Conservation (phyloP, 2,329 filamentous ascomycete genomes). For the Ophiocordyceps camponoti-leonardi region DNA sequence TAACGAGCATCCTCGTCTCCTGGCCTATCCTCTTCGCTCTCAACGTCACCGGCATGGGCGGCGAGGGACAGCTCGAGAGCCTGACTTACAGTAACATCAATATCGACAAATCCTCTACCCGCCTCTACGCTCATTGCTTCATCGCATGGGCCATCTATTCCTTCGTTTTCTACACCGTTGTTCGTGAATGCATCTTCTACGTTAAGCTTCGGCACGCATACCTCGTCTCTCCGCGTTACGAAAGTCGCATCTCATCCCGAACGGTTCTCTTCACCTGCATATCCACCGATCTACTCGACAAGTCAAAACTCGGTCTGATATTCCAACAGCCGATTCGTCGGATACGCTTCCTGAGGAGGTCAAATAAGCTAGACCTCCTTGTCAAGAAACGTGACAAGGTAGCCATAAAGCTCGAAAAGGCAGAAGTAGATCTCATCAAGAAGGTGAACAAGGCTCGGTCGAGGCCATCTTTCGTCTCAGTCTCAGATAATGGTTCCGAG, state of each 20-base stretch:
- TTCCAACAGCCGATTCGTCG: constrained; percentile 68
- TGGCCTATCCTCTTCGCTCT: constrained; percentile 76
- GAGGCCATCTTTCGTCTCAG: too few species aligned
- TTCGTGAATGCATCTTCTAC: constrained; percentile 81
- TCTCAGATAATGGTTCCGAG: too few species aligned
- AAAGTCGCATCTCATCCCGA: constrained; percentile 70
- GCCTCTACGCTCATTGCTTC: constrained; percentile 66
- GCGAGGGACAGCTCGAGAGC: constrained; percentile 42
- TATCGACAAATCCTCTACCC: constrained; percentile 30
- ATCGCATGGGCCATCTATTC: constrained; percentile 70
- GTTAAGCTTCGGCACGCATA: constrained; percentile 91
- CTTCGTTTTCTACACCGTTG: constrained; percentile 80
- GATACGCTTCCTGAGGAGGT: constrained; percentile 69
- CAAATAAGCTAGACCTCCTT: constrained; percentile 55
- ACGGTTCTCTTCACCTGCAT: constrained; percentile 89
- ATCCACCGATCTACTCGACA: constrained; percentile 57
- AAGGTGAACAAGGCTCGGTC: constrained; percentile 24
- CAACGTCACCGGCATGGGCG: constrained; percentile 63
- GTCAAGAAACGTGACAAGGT: constrained; percentile 60
- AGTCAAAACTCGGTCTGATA: constrained; percentile 53
- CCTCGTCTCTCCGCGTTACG: constrained; percentile 67
- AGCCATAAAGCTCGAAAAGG: constrained; percentile 64
- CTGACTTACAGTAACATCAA: constrained; percentile 21
- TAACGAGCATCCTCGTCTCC: constrained; percentile 65
- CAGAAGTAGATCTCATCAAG: constrained; percentile 68